These are phyloP conservation scores for Capsicum pubescens DNA, from an alignment of 257 asterid species.

Conservation along the genomic window DNA sequence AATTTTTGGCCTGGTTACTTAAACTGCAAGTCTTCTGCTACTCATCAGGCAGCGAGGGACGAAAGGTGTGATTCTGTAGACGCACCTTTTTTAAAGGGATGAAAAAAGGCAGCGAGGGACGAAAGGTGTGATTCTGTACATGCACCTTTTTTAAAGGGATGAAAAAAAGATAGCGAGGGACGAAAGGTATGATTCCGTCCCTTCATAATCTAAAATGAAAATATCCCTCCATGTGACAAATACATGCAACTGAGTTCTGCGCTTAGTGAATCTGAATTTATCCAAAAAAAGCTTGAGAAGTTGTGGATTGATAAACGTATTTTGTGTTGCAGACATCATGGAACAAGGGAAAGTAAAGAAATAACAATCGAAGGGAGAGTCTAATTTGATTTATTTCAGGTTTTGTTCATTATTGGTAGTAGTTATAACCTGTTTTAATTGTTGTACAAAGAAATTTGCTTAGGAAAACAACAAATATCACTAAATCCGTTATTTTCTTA, in stretches of 20 bases:
- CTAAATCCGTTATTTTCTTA: conserved; percentile 21
- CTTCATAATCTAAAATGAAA: background rate
- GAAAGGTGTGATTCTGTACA: too few relatives aligned
- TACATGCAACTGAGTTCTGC: conserved; percentile 2
- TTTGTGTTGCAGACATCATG: conserved; percentile 75
- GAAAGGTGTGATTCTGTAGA: too few relatives aligned
- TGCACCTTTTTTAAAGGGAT: too few relatives aligned
- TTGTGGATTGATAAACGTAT: conserved; percentile 41
- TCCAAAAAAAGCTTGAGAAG: conserved; percentile 25
- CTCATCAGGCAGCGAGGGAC: too few relatives aligned
- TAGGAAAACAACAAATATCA: background rate
- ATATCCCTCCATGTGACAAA: background rate
- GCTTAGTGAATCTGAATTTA: background rate
- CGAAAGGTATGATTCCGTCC: too few relatives aligned
- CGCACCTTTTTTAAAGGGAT: too few relatives aligned
- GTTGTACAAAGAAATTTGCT: background rate
- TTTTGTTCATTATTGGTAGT: conserved; percentile 34
- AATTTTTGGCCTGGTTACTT: too few relatives aligned
- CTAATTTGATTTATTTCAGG: conserved; percentile 97
- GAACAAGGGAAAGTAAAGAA: conserved; percentile 98
- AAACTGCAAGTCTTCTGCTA: too few relatives aligned
- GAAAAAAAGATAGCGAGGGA: too few relatives aligned
- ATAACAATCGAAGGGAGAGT: conserved; percentile 93
- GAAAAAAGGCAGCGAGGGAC: too few relatives aligned
- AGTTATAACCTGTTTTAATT: background rate